A percentile compares a stretch with the other conserved stretches of the same genome.
phyloP scores from a whole-genome alignment of 805 yeast species.

The Candida coquimbonensis region DNA sequence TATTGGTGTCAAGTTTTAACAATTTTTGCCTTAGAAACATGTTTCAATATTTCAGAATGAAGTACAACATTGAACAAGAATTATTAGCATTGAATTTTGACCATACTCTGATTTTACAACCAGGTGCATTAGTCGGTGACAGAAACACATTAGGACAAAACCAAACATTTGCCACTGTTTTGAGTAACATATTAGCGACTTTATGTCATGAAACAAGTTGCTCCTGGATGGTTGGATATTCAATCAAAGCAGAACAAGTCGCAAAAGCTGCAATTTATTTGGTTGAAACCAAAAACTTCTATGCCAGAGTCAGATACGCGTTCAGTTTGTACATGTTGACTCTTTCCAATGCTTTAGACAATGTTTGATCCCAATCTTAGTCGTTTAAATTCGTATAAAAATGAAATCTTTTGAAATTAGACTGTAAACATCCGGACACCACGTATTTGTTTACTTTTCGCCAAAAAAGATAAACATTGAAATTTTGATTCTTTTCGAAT shows the following conservation, averaged over 20 bases:
- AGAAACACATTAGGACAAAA: conserved; percentile 4
- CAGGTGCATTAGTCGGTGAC: conserved; percentile 49
- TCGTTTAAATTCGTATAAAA: not conserved
- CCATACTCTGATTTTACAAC: conserved; percentile 63
- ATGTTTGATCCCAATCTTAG: not conserved
- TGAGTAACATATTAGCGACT: conserved; percentile 11
- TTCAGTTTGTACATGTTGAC: conserved; percentile 3
- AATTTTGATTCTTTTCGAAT: no score
- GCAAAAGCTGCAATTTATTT: conserved; percentile 12
- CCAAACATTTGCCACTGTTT: conserved; percentile 4
- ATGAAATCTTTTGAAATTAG: not conserved
- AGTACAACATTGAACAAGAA: conserved; percentile 68
- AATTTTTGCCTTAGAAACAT: conserved; percentile 38
- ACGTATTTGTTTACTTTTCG: conserved; percentile 3
- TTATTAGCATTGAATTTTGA: conserved; percentile 53
- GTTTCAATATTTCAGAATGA: conserved; percentile 53
- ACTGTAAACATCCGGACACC: conserved; percentile 1
- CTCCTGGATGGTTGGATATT: conserved; percentile 10
- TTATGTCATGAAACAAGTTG: conserved; percentile 11
- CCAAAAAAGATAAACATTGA: not conserved
- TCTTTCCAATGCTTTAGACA: conserved; percentile 4
- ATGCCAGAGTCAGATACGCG: conserved; percentile 1
- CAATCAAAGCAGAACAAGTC: conserved; percentile 15
- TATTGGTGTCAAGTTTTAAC: conserved; percentile 61
- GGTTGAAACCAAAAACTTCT: conserved; percentile 8